Base-by-base conservation (phyloP, 2,329 filamentous ascomycete genomes). In the Aschersonia sp. region DNA sequence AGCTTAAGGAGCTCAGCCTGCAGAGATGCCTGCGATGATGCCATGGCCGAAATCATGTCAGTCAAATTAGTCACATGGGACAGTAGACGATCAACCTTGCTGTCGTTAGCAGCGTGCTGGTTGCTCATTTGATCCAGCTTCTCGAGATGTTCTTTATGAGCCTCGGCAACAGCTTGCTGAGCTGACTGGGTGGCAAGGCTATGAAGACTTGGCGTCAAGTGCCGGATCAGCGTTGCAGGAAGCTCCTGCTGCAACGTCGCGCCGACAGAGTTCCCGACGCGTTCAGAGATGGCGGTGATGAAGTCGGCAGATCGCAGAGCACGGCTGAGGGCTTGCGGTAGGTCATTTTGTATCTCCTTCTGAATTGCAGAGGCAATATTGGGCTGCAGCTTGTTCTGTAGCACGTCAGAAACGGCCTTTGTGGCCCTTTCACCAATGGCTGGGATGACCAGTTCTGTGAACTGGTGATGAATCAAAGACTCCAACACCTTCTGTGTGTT, bases 361-460 rank as follows among this genome's bases (percentile, higher is more conserved):
- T 85, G 79, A 42, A 94, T 64, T 2, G 74, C 70, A 41, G 74
- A 72, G n/a, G 78, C 72, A 40, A 94, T 65, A 46, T 83, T 75
- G 45, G 78, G 73, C 53, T 78, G 76, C 48, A 96, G 67, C 51
- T 79, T 79, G 53, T 77, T 73, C 48, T 78, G 75, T 30, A 97
- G 71, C 59, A 86, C 80, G 52, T 84, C 81, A 47, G 83, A 76
- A 31, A 95, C 72, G 5, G 82, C 75, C 51, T 79, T 76, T 43
- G 78, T 73, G 11, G 85, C 79, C 42, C 81, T 72, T 46, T 81
- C 75, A 41, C 80, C 76, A 49, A 97, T 69, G 33, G 81, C 72
- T 9, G 92, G 90, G 46, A 95, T 70, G 43, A 96, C 78, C 11
- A 80, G 74, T 48, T 80, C 74, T 51, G 86, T 77, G 54, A 95